Base-by-base conservation (phyloP, 495 filamentous ascomycete species). In the Rhypophila decipiens region DNA sequence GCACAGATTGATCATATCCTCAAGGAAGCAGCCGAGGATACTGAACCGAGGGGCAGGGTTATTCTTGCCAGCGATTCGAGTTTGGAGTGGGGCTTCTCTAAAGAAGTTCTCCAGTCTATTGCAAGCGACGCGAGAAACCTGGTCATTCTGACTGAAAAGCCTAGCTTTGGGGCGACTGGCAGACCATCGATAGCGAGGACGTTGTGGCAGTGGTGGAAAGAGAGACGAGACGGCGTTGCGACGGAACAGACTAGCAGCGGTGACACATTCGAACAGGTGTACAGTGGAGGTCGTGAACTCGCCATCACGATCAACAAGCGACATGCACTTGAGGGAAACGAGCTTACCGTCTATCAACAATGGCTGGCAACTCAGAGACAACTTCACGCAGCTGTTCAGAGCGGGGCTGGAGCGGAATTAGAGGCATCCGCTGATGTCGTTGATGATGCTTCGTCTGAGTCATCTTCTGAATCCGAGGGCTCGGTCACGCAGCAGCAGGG, bases 41-140 rank as follows among this genome's bases (percentile, higher is more conserved):
- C 59, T 5, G 61, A 68, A 24, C 62, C 70, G 1, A 50, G 63
- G 29, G 74, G 75, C 27, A 85, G 82, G 55, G 90, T 98, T 9
- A 90, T 98, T 47, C 75, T 98, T 52, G 90, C 93, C 5, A 95
- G 87, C 40, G 90, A 96, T 62, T 74, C 83, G 0, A 91, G 88
- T 23, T 60, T 98, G 22, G 88, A 93, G 45, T 98, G 94, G 93
- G 93, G 93, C 0, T 95, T 96, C 57, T 93, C 94, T 1, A 87
- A 84, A 59, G 83, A 90, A n/a, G 78, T 90, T 5, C 65, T 97
- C n/a, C 76, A 76, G 36, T 68, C 68, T 19, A 75, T 99, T 42
- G 87, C 87, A 0, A 70, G 75, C 40, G 86, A 94, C 51, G 69
- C 80, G 2, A 77, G 79, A 24, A 98, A 95, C 57, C 67, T 96